These are phyloP conservation scores for Simplicillium sp. DNA, from an alignment of 2,329 filamentous ascomycete genomes.

Conservation along the genomic window DNA sequence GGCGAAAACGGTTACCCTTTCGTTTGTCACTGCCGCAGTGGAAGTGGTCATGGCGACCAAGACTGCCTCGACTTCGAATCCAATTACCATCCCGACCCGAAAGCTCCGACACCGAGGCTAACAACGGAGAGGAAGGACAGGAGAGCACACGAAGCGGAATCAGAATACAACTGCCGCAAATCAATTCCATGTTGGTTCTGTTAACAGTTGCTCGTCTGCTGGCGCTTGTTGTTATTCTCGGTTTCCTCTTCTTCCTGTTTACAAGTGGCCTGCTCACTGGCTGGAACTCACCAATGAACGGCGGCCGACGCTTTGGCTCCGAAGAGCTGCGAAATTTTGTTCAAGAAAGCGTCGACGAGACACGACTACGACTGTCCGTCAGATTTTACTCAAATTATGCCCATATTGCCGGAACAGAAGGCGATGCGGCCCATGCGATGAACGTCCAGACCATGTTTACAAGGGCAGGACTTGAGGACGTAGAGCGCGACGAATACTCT, in stretches of 20 bases:
- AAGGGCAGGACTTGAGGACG: constrained; percentile 63
- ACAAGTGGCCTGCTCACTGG: constrained; percentile 72
- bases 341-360: constrained; percentile 61
- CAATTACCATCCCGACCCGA: constrained; percentile 31
- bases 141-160: background rate
- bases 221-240: constrained; percentile 65
- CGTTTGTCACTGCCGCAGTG: constrained; percentile 42
- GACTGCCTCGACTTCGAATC: constrained; percentile 41
- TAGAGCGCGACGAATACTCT: constrained; percentile 68
- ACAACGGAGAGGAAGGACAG: background rate
- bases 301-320: constrained; percentile 66
- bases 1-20: constrained; percentile 47
- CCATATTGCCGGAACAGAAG: constrained; percentile 89
- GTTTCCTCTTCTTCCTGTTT: constrained; percentile 76
- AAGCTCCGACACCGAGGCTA: constrained; percentile 7
- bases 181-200: constrained; percentile 34
- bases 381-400: constrained; percentile 73
- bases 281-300: constrained; percentile 51
- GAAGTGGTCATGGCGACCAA: constrained; percentile 46
- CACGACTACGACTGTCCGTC: constrained; percentile 62
- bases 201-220: constrained; percentile 65
- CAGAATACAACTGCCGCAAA: constrained; percentile 18
- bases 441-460: constrained; percentile 74
- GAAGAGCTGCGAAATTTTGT: constrained; percentile 72
- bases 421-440: constrained; percentile 76